Conservation (phyloP, 2,329 filamentous ascomycete species). For the Aspergillus novofumigatus region DNA sequence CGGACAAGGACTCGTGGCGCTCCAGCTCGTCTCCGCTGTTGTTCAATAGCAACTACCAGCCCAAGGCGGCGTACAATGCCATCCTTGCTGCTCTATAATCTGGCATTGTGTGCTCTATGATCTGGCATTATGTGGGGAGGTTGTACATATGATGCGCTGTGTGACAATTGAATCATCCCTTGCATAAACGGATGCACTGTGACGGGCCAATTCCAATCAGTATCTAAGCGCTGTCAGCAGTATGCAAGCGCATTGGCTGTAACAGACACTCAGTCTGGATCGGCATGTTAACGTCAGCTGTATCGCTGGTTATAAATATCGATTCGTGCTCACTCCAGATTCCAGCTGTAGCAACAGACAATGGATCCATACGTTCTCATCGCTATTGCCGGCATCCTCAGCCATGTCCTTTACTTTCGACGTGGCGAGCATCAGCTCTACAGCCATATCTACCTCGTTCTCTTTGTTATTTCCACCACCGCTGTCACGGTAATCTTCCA, state of each 20-base stretch:
- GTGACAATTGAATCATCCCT: neutral
- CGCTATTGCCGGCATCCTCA: slow-evolving; percentile 6
- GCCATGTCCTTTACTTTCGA: slow-evolving; percentile 14
- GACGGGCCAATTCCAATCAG: neutral
- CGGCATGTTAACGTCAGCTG: neutral
- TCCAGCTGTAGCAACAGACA: too few species aligned
- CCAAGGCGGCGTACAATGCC: slow-evolving; percentile 40
- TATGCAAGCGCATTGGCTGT: neutral
- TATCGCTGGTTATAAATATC: neutral
- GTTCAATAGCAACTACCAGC: slow-evolving; percentile 39
- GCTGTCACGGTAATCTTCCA: neutral
- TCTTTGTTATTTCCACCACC: neutral
- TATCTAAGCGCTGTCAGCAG: neutral
- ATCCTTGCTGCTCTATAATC: slow-evolving; percentile 4
- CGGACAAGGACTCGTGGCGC: slow-evolving; percentile 44
- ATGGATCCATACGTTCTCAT: neutral
- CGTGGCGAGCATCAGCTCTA: slow-evolving; percentile 18
- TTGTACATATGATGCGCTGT: neutral
- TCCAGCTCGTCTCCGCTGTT: slow-evolving; percentile 34
- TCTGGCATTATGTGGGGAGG: too few species aligned
- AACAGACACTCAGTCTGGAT: neutral
- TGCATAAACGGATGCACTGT: neutral
- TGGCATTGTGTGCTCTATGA: neutral
- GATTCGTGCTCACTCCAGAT: neutral
- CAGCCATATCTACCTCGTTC: slow-evolving; percentile 8